A percentile compares a stretch with the other conserved stretches of the same genome.
phyloP scores from a whole-genome alignment of 2,329 filamentous ascomycete species.

The Penicillium sclerotiorum region DNA sequence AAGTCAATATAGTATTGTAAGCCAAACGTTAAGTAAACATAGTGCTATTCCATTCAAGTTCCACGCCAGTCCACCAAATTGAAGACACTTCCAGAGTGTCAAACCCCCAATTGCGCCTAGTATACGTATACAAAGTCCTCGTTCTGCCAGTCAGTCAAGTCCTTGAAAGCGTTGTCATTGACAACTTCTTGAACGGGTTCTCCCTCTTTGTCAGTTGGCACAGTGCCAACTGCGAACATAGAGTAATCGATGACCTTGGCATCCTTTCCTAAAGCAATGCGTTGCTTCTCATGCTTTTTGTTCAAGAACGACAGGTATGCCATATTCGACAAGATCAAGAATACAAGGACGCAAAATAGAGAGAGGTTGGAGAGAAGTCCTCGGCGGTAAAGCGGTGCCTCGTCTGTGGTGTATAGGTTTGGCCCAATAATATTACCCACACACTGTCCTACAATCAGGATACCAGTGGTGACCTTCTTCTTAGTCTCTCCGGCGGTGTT shows the following conservation, averaged over 20 bases:
- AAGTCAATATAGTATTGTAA: too few relatives aligned
- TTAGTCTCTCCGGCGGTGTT: constrained; percentile 70
- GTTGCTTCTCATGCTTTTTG: constrained; percentile 54
- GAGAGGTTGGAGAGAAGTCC: constrained; percentile 63
- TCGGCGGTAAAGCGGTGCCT: constrained; percentile 60
- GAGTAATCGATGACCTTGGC: constrained; percentile 62
- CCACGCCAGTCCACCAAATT: too few relatives aligned
- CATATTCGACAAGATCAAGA: constrained; percentile 51
- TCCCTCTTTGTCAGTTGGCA: constrained; percentile 32
- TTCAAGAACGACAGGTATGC: constrained; percentile 59
- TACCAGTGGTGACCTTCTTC: constrained; percentile 65
- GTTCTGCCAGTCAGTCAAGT: constrained; percentile 63
- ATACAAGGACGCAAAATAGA: constrained; percentile 63
- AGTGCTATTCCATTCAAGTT: too few relatives aligned
- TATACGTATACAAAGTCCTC: constrained; percentile 67
- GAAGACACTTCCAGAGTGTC: background rate
- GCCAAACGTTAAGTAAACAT: too few relatives aligned
- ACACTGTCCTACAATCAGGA: constrained; percentile 67
- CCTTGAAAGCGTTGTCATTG: constrained; percentile 58
- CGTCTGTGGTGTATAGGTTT: constrained; percentile 63
- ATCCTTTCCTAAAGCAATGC: constrained; percentile 62
- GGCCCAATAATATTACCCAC: constrained; percentile 69
- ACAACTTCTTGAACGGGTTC: constrained; percentile 28
- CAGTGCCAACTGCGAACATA: constrained; percentile 50
- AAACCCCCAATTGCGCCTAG: constrained; percentile 22